These are phyloP conservation scores for Fagopyrum homotropicum DNA, from an alignment of 148 eudicot genomes.

Conservation along the genomic window DNA sequence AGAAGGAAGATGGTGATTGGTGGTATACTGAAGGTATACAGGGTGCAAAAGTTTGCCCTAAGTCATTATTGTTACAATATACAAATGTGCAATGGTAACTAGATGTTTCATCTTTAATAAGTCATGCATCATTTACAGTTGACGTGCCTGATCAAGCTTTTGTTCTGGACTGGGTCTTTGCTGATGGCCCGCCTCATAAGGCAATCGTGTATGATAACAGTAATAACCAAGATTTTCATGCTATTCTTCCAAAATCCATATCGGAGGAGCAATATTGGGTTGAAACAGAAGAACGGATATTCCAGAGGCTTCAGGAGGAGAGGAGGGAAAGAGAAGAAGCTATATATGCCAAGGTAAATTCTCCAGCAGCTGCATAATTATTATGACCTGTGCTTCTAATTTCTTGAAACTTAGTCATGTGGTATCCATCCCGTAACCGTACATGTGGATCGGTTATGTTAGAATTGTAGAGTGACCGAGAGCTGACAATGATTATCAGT, in stretches of 20 bases:
- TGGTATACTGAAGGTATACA: constrained; percentile 77
- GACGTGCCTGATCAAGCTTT: constrained; percentile 70
- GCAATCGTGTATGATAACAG: constrained; percentile 82
- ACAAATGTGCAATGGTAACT: background rate
- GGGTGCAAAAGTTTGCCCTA: background rate
- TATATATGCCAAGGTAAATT: constrained; percentile 65
- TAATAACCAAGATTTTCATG: constrained; percentile 67
- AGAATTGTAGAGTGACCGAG: too few relatives aligned
- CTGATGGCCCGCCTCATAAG: constrained; percentile 84
- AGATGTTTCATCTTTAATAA: background rate
- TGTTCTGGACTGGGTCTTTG: constrained; percentile 93
- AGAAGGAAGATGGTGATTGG: constrained; percentile 57
- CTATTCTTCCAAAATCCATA: constrained; percentile 51
- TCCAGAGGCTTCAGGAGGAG: constrained; percentile 65
- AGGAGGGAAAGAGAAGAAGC: constrained; percentile 65
- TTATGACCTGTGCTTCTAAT: background rate
- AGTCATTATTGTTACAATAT: background rate
- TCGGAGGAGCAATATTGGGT: constrained; percentile 68
- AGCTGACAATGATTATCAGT: too few relatives aligned
- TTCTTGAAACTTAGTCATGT: background rate
- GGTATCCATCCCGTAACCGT: too few relatives aligned
- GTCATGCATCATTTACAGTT: constrained; percentile 30
- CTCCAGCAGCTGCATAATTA: background rate
- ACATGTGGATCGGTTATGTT: too few relatives aligned
- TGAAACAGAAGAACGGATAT: constrained; percentile 68